A percentile compares a stretch with the other conserved stretches of the same genome.
These are phyloP conservation scores for Cymodocea nodosa DNA, from an alignment of 116 monocot genomes.

Conservation along the genomic window DNA sequence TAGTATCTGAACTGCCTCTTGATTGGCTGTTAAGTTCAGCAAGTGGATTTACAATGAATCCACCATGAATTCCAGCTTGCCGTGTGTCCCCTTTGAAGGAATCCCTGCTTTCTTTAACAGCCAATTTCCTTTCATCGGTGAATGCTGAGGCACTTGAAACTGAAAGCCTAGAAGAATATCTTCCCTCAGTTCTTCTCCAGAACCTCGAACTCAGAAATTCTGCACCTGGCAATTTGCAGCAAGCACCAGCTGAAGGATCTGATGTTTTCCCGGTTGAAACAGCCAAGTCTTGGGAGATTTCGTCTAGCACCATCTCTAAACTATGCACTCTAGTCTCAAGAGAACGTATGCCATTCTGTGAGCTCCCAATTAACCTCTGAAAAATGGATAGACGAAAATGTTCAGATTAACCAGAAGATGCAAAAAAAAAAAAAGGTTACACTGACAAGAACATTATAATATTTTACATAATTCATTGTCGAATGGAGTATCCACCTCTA, in stretches of 20 bases:
- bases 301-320: conserved; percentile 62
- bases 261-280: conserved; percentile 33
- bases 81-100: conserved; percentile 31
- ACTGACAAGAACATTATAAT: too few species aligned
- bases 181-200: conserved; percentile 62
- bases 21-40: conserved; percentile 37
- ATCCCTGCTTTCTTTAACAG: conserved; percentile 17
- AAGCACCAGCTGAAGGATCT: conserved; percentile 23
- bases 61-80: conserved; percentile 25
- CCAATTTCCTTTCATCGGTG: conserved; percentile 3
- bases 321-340: conserved; percentile 80
- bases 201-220: conserved; percentile 77
- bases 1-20: conserved; percentile 10
- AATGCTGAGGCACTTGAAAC: conserved; percentile 18
- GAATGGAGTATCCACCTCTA: too few species aligned
- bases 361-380: conserved; percentile 84
- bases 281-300: conserved; percentile 63
- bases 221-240: conserved; percentile 71
- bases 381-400: not conserved
- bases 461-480: too few species aligned
- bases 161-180: conserved; percentile 34
- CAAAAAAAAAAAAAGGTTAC: too few species aligned
- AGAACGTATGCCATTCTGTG: conserved; percentile 70
- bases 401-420: too few species aligned
- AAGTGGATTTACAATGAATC: conserved; percentile 50